These are phyloP conservation scores for Colletotrichum liriopes DNA, from an alignment of 2,329 filamentous ascomycete species.

Conservation along the genomic window DNA sequence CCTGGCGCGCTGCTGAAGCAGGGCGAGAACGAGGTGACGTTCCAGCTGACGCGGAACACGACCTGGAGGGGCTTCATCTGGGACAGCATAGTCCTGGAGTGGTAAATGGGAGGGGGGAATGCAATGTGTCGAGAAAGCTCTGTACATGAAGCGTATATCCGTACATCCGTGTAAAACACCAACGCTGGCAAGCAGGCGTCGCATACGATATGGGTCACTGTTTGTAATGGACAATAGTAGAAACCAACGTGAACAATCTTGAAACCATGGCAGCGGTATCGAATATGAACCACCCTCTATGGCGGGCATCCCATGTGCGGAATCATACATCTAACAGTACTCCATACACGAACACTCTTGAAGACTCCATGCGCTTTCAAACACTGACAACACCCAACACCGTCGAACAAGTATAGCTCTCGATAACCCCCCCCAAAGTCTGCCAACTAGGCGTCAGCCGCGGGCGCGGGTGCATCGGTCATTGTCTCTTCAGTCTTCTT, in stretches of 20 bases:
- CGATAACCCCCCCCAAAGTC: background rate
- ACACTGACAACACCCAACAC: constrained; percentile 8
- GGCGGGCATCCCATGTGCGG: background rate
- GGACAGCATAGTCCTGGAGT: constrained; percentile 49
- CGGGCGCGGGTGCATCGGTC: constrained; percentile 8
- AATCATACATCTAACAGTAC: constrained; percentile 3
- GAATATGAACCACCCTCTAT: background rate
- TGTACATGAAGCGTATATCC: constrained; percentile 1
- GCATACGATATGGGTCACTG: background rate
- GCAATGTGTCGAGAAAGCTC: background rate
- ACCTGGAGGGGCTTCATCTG: constrained; percentile 50
- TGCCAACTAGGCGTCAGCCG: constrained; percentile 24
- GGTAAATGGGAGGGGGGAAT: constrained; percentile 41
- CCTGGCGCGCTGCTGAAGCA: constrained; percentile 43
- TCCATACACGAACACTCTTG: constrained; percentile 10
- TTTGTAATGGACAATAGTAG: background rate
- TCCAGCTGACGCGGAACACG: constrained; percentile 47
- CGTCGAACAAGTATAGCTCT: background rate
- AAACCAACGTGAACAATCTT: background rate
- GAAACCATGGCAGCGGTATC: background rate
- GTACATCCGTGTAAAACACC: background rate
- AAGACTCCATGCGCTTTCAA: constrained; percentile 16
- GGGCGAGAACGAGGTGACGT: constrained; percentile 48
- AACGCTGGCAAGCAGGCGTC: background rate
- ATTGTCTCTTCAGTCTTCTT: constrained; percentile 17